Percentiles rank a stretch among this genome's conserved stretches.
Evolutionary conservation across 768 basidiomycete species (phyloP).

Genomic region (Tulasnella sp.): DNA sequence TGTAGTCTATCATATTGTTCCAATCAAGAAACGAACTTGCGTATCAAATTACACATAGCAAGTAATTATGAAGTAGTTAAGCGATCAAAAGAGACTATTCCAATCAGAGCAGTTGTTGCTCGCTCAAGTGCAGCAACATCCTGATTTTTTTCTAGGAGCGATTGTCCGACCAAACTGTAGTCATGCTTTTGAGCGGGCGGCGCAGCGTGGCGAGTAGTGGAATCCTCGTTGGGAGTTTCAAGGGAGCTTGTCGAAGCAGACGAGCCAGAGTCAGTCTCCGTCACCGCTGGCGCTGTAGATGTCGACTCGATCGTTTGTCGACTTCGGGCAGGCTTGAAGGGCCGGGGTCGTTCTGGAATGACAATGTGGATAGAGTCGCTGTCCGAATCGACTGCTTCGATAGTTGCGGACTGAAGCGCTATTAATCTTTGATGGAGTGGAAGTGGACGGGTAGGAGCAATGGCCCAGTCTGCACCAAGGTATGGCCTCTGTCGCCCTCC

Average conservation of each 20-base stretch:
- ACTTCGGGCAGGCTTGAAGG: not conserved
- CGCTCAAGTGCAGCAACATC: too few relatives aligned
- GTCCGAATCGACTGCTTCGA: not conserved
- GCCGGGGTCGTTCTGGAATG: not conserved
- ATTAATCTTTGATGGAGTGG: not conserved
- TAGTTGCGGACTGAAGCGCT: constrained; percentile 3
- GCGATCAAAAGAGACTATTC: too few relatives aligned
- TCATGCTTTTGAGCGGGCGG: not conserved
- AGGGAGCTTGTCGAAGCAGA: constrained; percentile 9
- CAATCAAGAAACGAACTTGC: too few relatives aligned
- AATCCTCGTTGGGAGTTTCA: constrained; percentile 9
- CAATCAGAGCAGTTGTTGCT: too few relatives aligned
- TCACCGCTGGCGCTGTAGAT: not conserved
- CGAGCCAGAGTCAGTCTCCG: constrained; percentile 9
- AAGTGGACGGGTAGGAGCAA: not conserved
- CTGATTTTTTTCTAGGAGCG: too few relatives aligned
- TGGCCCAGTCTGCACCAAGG: too few relatives aligned
- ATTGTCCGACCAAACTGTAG: too few relatives aligned
- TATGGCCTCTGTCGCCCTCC: constrained; percentile 2
- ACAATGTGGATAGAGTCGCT: not conserved
- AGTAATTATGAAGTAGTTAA: too few relatives aligned
- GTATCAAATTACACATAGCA: too few relatives aligned
- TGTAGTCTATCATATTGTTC: too few relatives aligned
- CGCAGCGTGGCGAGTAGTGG: not conserved
- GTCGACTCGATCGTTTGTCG: not conserved